Base-by-base conservation (phyloP, 805 yeast species). In the Yamadazyma paraphyllophila region DNA sequence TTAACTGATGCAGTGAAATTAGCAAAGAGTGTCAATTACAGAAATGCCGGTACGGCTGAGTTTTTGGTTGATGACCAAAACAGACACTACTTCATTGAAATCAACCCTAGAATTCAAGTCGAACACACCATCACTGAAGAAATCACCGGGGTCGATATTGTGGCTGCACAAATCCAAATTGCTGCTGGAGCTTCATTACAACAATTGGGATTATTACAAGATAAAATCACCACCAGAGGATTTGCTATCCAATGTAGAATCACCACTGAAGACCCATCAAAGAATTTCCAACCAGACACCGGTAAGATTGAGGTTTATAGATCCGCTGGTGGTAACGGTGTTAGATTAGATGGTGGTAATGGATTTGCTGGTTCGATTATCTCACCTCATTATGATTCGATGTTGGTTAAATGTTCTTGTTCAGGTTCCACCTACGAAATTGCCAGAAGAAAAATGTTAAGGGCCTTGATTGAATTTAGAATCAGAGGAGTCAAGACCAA, bases 301-400 rank as follows among this genome's bases (percentile, higher is more conserved):
- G 99, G 99, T 65, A 90, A 91, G 70, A 86, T 92, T 59, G 99
- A 92, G 69, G 99, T 92, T 38, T 92, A 92, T 76, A 83, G 98
- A 68, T 90, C 97, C 38, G 88, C 98, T 16, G 99, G 99, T 71
- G 99, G 99, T 77, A 94, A 94, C 63, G 99, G 99, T 68, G 97
- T 94, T 39, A 84, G 99, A 74, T 78, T 94, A 57, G 99, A 92
- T 62, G 99, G 99, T 74, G 98, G 98, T 72, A 92, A 92, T 65
- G 97, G 97, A 3, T 92, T 89, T 67, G 96, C 96, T 10, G 99
- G 99, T 53, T 87, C 97, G 16, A 83, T 94, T 55, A 94, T 92
- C 56, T 85, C 96, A 29, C 99, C 99, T 35, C 96, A 89, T 71
- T 92, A 92, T 72, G 99, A 92, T 71, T 91, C 97, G 31, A 87